Base-by-base conservation (phyloP, 148 eudicot species). In the Linanthus parryae region DNA sequence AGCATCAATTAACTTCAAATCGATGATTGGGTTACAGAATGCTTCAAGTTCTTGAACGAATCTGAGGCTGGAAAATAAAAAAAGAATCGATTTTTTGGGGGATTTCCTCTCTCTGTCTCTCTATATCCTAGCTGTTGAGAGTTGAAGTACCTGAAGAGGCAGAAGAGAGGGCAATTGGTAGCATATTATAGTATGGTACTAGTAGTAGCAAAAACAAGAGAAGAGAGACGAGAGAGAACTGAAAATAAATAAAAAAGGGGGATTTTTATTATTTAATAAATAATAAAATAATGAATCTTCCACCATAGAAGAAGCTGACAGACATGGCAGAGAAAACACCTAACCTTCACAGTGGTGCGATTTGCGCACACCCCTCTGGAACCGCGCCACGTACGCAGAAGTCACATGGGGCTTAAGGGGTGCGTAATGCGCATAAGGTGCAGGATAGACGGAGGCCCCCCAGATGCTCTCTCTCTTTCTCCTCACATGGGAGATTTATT, bases 261-360 rank as follows among this genome's bases (percentile, higher is more conserved):
- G n/a, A n/a, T n/a, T n/a, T 31, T 38, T 38, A 3, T 10, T 14
- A n/a, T 19, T 37, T 54, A 9, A 27, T 30, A 36, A 23, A 31
- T 25, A 8, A 22, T 34, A 36, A 21, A 21, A 21, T 52, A n/a
- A 29, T 7, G 3, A 52, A 7, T 12, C 33, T 25, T 3, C 40
- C 0, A 34, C 34, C 35, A 0, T 0, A 37, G 13, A 2, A 4
- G 52, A 35, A 24, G 66, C 52, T 43, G 50, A 62, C 45, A 52
- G 20, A 21, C 25, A 38, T 20, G 64, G 64, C 40, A 20, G 44
- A 25, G 31, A 31, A 15, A 8, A 31, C 16, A 57, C 29, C 34
- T 44, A 45, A 46, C 16, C 34, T 58, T 44, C 36, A 19, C 56
- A n/a, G 55, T 38, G 36, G 46, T 48, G 55, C 48, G 47, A 47